Conservation (phyloP, 2,329 filamentous ascomycete species). For the Emmonsia crescens region DNA sequence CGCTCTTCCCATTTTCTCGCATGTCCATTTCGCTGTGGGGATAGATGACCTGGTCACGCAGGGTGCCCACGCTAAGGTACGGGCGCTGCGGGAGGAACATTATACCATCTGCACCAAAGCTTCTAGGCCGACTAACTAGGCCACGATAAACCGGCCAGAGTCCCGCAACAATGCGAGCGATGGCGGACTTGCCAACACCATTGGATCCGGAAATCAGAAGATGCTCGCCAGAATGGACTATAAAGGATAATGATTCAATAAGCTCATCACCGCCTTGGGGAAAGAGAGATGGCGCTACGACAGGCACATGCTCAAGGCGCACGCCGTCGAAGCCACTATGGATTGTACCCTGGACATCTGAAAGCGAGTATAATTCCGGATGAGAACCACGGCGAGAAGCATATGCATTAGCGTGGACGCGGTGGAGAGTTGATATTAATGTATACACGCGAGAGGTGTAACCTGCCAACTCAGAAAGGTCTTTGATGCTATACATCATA, state of each 20-base stretch:
- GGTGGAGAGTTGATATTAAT: constrained; percentile 84
- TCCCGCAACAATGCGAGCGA: constrained; percentile 76
- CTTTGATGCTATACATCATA: constrained; percentile 99
- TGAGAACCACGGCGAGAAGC: constrained; percentile 54
- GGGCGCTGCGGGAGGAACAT: constrained; percentile 96
- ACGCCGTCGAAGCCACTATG: constrained; percentile 94
- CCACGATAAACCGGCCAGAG: constrained; percentile 95
- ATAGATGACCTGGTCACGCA: constrained; percentile 96
- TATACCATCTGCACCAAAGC: constrained; percentile 74
- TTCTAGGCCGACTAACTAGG: constrained; percentile 75
- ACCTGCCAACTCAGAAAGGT: constrained; percentile 86
- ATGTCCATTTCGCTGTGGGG: constrained; percentile 92
- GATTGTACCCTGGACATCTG: constrained; percentile 84
- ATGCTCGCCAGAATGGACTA: constrained; percentile 84
- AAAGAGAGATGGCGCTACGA: constrained; percentile 80
- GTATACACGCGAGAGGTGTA: constrained; percentile 96
- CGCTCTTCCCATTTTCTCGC: constrained; percentile 65
- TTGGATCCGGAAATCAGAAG: constrained; percentile 91
- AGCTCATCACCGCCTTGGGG: constrained; percentile 87
- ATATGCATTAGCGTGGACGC: constrained; percentile 86
- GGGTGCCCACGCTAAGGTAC: constrained; percentile 81
- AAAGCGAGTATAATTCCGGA: constrained; percentile 75
- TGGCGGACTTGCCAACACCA: constrained; percentile 84
- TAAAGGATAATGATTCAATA: constrained; percentile 76
- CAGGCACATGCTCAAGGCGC: constrained; percentile 80